Evolutionary conservation across 2,329 filamentous ascomycete genomes (phyloP), one percentile per base, ranked within the genome.

Genomic region (Cladosporium sp.): DNA sequence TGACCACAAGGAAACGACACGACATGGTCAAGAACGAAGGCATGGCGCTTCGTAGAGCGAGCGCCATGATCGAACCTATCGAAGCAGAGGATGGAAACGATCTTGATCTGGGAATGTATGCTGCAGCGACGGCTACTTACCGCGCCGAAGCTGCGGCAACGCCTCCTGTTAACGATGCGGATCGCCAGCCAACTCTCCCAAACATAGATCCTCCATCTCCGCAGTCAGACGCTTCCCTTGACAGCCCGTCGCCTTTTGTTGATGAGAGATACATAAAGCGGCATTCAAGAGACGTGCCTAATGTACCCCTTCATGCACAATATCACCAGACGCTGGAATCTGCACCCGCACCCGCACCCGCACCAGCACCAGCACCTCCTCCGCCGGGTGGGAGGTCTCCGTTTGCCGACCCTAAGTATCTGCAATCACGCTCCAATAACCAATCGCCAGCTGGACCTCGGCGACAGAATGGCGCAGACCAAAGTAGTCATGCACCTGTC

Each of bases 31-130:
- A 55, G 11, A 60, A 53, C 30, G 63, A 66, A 52, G 63, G 62
- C 35, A 60, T 60, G 59, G 57, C 55, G 7, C 53, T 66, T 9
- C 55, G 62, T n/a, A 54, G 62, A 32, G 62, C 61, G 3, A 66
- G 63, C 43, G 61, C 60, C 33, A 43, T 64, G 53, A 48, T 40
- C 27, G 45, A 58, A 56, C 22, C 54, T 59, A n/a, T 59, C 16
- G 53, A 59, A 12, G 54, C 56, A n/a, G 54, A 60, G 7, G 57
- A 59, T 18, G 52, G 56, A 3, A 45, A 55, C 29, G 40, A 52
- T 13, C 36, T 48, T 16, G 36, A 32, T 16, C 45, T 40, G 22
- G 45, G 35, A 13, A 15, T 36, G 16, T 40, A 33, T 18, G 36
- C 45, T 7, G 45, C 45, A 32, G 45, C 45, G n/a, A 48, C 45